These are phyloP conservation scores for Rubia yunnanensis DNA, from an alignment of 257 asterid species.

Conservation along the genomic window DNA sequence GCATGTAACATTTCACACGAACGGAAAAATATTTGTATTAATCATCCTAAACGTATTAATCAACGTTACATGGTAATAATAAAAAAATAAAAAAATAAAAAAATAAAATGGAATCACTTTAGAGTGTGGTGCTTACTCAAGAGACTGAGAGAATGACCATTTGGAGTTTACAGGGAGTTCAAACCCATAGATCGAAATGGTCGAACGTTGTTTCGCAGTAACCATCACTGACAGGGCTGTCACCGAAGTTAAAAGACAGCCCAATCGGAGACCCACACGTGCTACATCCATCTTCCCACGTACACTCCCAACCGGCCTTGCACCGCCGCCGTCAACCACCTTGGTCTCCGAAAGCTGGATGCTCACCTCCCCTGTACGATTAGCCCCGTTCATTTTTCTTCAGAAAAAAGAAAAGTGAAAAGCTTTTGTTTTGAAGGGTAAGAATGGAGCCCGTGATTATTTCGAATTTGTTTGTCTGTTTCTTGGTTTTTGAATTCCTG, in stretches of 20 bases:
- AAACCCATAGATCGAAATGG: slow-evolving; percentile 68
- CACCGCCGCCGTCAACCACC: slow-evolving; percentile 18
- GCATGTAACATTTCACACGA: too few species aligned
- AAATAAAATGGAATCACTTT: background rate
- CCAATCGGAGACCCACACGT: slow-evolving; percentile 34
- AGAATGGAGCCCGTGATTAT: background rate
- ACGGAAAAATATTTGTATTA: too few species aligned
- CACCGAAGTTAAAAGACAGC: slow-evolving; percentile 49
- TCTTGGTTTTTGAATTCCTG: background rate
- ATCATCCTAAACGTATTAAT: background rate
- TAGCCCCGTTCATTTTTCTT: slow-evolving; percentile 25
- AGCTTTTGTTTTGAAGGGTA: background rate
- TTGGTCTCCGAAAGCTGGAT: slow-evolving; percentile 59
- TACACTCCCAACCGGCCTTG: slow-evolving; percentile 3
- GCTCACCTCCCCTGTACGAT: slow-evolving; percentile 31
- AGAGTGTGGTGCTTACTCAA: slow-evolving; percentile 40
- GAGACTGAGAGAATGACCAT: slow-evolving; percentile 81
- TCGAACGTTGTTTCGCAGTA: slow-evolving; percentile 56
- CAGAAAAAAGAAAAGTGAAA: background rate
- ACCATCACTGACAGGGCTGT: slow-evolving; percentile 56
- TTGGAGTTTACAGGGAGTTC: slow-evolving; percentile 61
- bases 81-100: background rate
- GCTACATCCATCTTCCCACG: slow-evolving; percentile 36
- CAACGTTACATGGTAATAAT: too few species aligned
- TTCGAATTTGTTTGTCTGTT: background rate